Evolutionary conservation across 495 filamentous ascomycete genomes (phyloP).

Genomic region (Penicillium herquei): DNA sequence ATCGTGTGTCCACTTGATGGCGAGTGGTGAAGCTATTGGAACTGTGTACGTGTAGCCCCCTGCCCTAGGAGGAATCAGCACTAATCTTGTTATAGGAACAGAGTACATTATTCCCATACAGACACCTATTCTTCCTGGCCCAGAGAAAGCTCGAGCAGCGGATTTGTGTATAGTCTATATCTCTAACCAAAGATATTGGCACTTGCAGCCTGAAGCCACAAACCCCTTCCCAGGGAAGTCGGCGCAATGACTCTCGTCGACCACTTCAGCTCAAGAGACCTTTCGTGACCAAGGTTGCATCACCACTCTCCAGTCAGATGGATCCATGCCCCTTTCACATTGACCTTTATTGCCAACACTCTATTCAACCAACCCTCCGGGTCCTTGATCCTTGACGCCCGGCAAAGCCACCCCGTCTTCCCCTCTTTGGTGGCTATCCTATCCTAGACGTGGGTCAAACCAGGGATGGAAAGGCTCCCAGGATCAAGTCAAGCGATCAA

Average conservation of each 20-base stretch:
- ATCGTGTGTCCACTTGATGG: neutral
- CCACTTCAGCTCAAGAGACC: too few species aligned
- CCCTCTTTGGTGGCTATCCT: neutral
- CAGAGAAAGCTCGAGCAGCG: neutral
- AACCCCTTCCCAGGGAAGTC: too few species aligned
- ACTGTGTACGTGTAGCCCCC: neutral
- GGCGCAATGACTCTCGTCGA: too few species aligned
- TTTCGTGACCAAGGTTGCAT: neutral
- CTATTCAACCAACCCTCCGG: neutral
- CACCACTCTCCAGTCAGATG: neutral
- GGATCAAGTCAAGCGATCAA: neutral
- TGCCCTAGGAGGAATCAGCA: neutral
- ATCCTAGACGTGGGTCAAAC: neutral
- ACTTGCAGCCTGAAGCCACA: too few species aligned
- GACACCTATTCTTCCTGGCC: too few species aligned
- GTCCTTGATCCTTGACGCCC: neutral
- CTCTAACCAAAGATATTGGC: too few species aligned
- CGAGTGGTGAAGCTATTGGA: neutral
- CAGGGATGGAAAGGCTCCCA: neutral
- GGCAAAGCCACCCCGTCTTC: neutral
- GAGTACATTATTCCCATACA: too few species aligned
- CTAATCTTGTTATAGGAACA: too few species aligned
- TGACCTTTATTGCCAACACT: neutral
- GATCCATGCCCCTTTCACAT: too few species aligned
- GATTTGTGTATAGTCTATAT: too few species aligned